Percentiles rank a stretch among this genome's conserved stretches.
Evolutionary conservation across 1,139 yeast species (phyloP).

Genomic region (Pichia sp.): DNA sequence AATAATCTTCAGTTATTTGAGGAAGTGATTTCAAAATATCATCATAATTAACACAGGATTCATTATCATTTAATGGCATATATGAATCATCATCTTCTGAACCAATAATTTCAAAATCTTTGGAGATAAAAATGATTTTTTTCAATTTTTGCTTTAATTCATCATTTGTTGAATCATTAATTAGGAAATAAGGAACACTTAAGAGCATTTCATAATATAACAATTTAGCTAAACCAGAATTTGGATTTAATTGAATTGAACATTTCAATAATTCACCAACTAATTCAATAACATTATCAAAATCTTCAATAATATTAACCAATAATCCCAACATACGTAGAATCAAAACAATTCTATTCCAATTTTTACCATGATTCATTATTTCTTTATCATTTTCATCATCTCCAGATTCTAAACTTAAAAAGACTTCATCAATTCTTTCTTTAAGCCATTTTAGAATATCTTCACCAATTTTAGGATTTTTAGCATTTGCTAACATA

Average conservation of each 20-base stretch:
- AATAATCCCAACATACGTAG: slow-evolving; percentile 65
- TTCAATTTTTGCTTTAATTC: slow-evolving; percentile 35
- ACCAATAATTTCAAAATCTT: slow-evolving; percentile 29
- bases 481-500: slow-evolving; percentile 59
- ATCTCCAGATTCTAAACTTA: slow-evolving; percentile 52
- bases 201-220: slow-evolving; percentile 58
- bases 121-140: slow-evolving; percentile 42
- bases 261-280: slow-evolving; percentile 49
- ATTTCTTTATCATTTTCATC: slow-evolving; percentile 15
- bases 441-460: slow-evolving; percentile 27
- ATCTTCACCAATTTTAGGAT: slow-evolving; percentile 51
- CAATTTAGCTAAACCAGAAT: slow-evolving; percentile 63
- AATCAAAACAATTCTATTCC: slow-evolving; percentile 65
- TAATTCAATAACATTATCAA: slow-evolving; percentile 40
- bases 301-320: slow-evolving; percentile 47
- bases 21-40: slow-evolving; percentile 3
- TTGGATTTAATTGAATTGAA: slow-evolving; percentile 44
- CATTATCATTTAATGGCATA: neutral
- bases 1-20: slow-evolving; percentile 6
- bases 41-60: slow-evolving; percentile 1
- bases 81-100: neutral
- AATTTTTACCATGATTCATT: slow-evolving; percentile 47
- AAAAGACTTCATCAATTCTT: slow-evolving; percentile 63
- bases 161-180: slow-evolving; percentile 36
- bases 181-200: slow-evolving; percentile 62